Percentiles rank a stretch among this genome's conserved stretches.
Evolutionary conservation across 1,284 basidiomycete species (phyloP).

Genomic region (Naganishia sp.): DNA sequence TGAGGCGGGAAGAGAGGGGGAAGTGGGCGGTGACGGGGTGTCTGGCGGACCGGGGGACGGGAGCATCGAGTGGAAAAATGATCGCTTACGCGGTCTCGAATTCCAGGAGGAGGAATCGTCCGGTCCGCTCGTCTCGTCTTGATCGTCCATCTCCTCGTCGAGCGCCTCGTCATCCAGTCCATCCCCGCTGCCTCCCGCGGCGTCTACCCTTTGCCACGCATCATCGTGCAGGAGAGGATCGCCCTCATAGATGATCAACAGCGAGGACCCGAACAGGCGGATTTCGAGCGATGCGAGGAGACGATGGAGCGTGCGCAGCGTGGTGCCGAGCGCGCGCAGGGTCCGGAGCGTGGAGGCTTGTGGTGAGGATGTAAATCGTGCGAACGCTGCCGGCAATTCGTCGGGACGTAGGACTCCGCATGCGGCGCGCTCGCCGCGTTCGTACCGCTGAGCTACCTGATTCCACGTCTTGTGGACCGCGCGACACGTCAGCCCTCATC

Average conservation of each 20-base stretch:
- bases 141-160: neutral
- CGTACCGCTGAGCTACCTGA: constrained; percentile 59
- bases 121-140: neutral
- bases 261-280: constrained; percentile 76
- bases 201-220: constrained; percentile 46
- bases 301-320: constrained; percentile 62
- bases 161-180: constrained; percentile 42
- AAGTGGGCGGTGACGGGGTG: neutral
- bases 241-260: constrained; percentile 67
- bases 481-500: neutral
- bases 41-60: neutral
- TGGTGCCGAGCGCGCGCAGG: constrained; percentile 60
- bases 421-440: constrained; percentile 72
- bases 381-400: constrained; percentile 73
- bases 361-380: constrained; percentile 68
- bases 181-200: constrained; percentile 61
- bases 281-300: constrained; percentile 64
- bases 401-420: constrained; percentile 71
- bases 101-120: constrained; percentile 1
- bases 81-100: neutral
- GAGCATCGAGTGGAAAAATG: neutral
- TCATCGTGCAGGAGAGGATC: constrained; percentile 4
- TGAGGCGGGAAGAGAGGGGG: neutral
- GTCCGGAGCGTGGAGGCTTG: constrained; percentile 45
- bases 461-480: constrained; percentile 66